Evolutionary conservation across 192 early-diverging fungal genomes (phyloP), one percentile per base, ranked within the genome.

Genomic region (Coemansia sp.): DNA sequence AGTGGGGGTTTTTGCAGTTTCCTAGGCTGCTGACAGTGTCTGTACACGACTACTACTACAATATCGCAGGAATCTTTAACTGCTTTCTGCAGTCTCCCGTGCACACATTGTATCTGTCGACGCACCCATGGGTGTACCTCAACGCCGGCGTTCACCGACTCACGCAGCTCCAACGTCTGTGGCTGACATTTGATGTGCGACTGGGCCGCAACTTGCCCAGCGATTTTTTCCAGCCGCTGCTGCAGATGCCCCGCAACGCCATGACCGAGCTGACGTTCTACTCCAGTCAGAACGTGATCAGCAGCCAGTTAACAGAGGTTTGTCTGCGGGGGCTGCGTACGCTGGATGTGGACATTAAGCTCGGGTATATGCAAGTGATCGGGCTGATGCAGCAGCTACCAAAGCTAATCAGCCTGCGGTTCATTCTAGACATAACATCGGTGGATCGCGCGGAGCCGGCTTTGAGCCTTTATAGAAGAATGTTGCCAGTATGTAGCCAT

Each of bases 21-120:
- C 58, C 58, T 1, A 60, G 37, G 35, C 35, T 60, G 7, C 36
- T 8, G 14, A n/a, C n/a, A 8, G 58, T 60, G 4, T 35, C 5
- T 12, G 37, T 60, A 5, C 35, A 60, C 58, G n/a, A 60, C 35
- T 37, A 60, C 36, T 60, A 60, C 58, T 60, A 60, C 58, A 20
- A 60, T 35, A 60, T 60, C 11, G 11, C 58, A 2, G 58, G 58
- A 33, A 60, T 60, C 28, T 36, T 60, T 17, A 2, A 4, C 35
- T 32, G 33, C 7, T 36, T 60, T 11, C 58, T 20, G 17, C 58
- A 34, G 12, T 36, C 58, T 12, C 58, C 58, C 28, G 9, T 60
- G 11, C 33, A 60, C 33, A 37, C 17, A 12, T 35, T 60, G 58
- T 17, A 35, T 36, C 7, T 60, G 11, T 34, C 58, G 4, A 37